Base-by-base conservation (phyloP, 1,284 basidiomycete genomes). In the Ganoderma leucocontextum region DNA sequence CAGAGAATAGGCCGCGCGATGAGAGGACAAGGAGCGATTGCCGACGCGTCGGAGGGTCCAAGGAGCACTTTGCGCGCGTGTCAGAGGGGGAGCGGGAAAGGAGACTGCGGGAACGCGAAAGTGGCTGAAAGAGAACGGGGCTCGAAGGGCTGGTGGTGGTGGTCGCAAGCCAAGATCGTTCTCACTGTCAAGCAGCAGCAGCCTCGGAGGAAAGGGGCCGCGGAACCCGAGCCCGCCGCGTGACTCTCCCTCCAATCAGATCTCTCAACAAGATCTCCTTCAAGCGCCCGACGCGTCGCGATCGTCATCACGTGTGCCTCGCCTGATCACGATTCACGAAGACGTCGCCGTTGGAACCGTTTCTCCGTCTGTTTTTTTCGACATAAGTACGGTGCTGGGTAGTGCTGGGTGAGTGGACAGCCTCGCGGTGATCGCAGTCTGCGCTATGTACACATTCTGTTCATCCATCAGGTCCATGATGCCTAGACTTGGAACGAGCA, bases 191-290 rank as follows among this genome's bases (percentile, higher is more conserved):
- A 29, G 53, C 53, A 13, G 55, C 53, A 13, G 55, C 55, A 35
- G 35, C 55, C 19, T 12, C 29, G 17, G 29, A 33, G 22, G 17
- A 33, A 12, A 60, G 58, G 38, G 58, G 58, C 38, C 57, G 57
- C 57, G 17, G 35, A 35, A 12, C 57, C 36, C 58, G 13, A 10
- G n/a, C n/a, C 35, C 15, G n/a, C 36, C 9, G 33, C 57, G 57
- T 59, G 57, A 59, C 2, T 4, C 17, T 19, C 9, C n/a, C 57
- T 29, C 49, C 49, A 29, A 53, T 53, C 49, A 64, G 68, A 72
- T 70, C 68, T 70, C 66, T 70, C 69, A 72, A 72, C 69, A 70
- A 72, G 71, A 72, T 69, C 70, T 36, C 15, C 17, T 9, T 4
- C 22, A 13, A 17, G 63, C 52, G 52, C 55, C 35, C 35, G 29